Percentiles rank a stretch among this genome's conserved stretches.
Evolutionary conservation across 805 yeast genomes (phyloP).

Genomic region (Ascoidea asiatica): DNA sequence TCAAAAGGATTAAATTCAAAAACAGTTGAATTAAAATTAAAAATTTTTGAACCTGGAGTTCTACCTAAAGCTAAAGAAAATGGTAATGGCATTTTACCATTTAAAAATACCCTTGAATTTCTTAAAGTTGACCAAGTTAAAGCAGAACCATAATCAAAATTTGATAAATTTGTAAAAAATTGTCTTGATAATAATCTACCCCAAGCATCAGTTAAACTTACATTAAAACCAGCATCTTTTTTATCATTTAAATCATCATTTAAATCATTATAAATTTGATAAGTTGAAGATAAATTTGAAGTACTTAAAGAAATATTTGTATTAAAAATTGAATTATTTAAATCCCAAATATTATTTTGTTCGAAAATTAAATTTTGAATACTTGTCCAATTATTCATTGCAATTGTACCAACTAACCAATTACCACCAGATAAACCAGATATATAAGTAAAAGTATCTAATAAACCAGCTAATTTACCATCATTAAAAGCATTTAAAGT

Average conservation of each 20-base stretch:
- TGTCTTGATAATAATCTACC: conserved; percentile 51
- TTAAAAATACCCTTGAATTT: conserved; percentile 42
- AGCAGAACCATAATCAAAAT: conserved; percentile 51
- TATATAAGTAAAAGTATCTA: conserved; percentile 37
- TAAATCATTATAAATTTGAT: conserved; percentile 5
- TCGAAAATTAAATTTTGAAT: conserved; percentile 20
- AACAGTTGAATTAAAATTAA: conserved; percentile 44
- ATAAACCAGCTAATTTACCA: conserved; percentile 35
- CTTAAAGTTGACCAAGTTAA: conserved; percentile 43
- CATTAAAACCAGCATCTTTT: conserved; percentile 38
- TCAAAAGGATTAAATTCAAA: conserved; percentile 53
- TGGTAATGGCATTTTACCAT: conserved; percentile 59
- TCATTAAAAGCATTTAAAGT: conserved; percentile 19
- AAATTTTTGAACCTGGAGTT: conserved; percentile 38
- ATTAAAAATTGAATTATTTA: conserved; percentile 51
- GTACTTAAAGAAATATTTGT: conserved; percentile 52
- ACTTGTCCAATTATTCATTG: conserved; percentile 20
- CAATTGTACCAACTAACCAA: conserved; percentile 42
- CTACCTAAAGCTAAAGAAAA: conserved; percentile 52
- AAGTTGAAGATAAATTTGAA: conserved; percentile 33
- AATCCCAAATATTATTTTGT: conserved; percentile 36
- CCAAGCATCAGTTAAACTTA: conserved; percentile 51
- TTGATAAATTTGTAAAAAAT: conserved; percentile 32
- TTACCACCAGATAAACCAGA: conserved; percentile 54
- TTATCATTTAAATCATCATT: conserved; percentile 30